A percentile compares a stretch with the other conserved stretches of the same genome.
phyloP scores from a whole-genome alignment of 1,284 basidiomycete genomes.

The Melampsora larici-populina region DNA sequence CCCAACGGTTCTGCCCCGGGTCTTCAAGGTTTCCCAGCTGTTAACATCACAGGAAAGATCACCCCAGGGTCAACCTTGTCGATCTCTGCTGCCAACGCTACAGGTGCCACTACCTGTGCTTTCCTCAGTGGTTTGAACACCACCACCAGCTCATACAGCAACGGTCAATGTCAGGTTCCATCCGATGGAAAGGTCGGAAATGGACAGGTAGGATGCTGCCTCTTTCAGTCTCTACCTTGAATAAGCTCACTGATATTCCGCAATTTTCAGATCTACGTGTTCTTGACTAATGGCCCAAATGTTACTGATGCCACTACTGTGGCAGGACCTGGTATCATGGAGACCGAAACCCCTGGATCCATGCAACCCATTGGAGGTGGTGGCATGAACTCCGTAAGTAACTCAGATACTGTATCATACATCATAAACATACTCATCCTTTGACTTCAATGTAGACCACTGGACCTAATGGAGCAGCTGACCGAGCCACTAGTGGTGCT shows the following conservation, averaged over 20 bases:
- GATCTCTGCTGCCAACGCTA: conserved; percentile 16
- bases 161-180: conserved; percentile 25
- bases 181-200: conserved; percentile 23
- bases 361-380: neutral
- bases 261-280: conserved; percentile 14
- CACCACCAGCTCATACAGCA: conserved; percentile 7
- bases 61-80: conserved; percentile 15
- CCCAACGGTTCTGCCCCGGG: conserved; percentile 35
- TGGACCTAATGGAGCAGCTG: neutral
- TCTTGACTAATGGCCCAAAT: conserved; percentile 31
- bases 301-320: conserved; percentile 34
- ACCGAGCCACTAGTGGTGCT: neutral
- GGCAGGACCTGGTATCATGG: conserved; percentile 33
- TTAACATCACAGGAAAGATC: conserved; percentile 36
- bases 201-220: conserved; percentile 17
- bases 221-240: neutral
- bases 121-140: conserved; percentile 39
- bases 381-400: neutral
- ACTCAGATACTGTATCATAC: neutral
- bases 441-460: neutral
- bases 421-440: neutral
- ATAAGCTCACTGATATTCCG: neutral
- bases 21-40: conserved; percentile 23
- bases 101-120: conserved; percentile 28
- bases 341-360: conserved; percentile 18